These are phyloP conservation scores for Kuraishia molischiana DNA, from an alignment of 805 yeast genomes.

Conservation along the genomic window DNA sequence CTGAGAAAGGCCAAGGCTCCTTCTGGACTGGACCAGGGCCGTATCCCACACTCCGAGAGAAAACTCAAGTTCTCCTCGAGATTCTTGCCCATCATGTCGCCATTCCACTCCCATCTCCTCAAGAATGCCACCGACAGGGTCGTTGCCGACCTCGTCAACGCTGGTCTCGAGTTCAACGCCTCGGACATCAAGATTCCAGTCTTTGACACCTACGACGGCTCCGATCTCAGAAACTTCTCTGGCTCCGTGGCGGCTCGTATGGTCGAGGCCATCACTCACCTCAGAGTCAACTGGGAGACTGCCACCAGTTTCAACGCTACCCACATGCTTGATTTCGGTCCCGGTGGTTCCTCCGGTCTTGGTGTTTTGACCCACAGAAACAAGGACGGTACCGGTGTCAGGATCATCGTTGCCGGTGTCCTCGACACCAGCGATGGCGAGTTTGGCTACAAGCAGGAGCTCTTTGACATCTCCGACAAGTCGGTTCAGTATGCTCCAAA, in stretches of 20 bases:
- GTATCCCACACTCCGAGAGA: conserved; percentile 90
- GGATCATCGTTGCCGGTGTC: conserved; percentile 90
- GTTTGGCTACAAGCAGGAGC: conserved; percentile 91
- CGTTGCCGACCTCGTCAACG: conserved; percentile 50
- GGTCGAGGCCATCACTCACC: conserved; percentile 72
- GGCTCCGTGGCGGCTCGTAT: conserved; percentile 60
- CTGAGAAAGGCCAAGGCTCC: conserved; percentile 93
- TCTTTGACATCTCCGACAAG: conserved; percentile 60
- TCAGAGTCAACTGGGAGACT: conserved; percentile 90
- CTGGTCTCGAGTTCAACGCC: conserved; percentile 46
- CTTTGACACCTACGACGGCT: conserved; percentile 80
- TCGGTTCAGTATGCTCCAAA: conserved; percentile 76
- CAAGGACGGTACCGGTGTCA: conserved; percentile 97
- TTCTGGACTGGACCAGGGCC: conserved; percentile 87
- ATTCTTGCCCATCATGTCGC: conserved; percentile 91
- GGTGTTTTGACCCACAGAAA: conserved; percentile 95
- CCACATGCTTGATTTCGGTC: conserved; percentile 94
- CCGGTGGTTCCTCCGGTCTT: conserved; percentile 96
- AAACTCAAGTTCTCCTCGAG: conserved; percentile 88
- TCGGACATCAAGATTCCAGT: conserved; percentile 72
- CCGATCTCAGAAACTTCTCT: conserved; percentile 49
- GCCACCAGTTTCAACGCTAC: conserved; percentile 79
- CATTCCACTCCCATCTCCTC: conserved; percentile 90
- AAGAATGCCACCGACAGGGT: conserved; percentile 62
- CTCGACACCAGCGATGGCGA: conserved; percentile 74